Evolutionary conservation across 2,329 filamentous ascomycete genomes (phyloP).

Genomic region (Colletotrichum spinosum): DNA sequence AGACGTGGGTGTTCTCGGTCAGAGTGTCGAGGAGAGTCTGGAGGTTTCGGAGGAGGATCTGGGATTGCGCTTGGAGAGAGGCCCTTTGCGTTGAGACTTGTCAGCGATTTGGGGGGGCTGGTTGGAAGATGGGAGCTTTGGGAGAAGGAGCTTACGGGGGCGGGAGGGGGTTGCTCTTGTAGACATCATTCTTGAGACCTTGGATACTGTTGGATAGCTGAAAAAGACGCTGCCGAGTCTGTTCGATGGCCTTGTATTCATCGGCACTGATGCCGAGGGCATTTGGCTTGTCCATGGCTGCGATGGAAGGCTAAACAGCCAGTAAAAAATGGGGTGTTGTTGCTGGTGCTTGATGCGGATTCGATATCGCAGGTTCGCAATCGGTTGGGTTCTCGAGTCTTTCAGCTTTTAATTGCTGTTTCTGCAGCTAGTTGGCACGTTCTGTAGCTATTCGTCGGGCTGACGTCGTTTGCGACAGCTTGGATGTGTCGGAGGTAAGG

Average conservation of each 20-base stretch:
- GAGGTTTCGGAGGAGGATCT: constrained; percentile 79
- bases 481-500: constrained; percentile 15
- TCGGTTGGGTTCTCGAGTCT: neutral
- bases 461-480: constrained; percentile 6
- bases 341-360: neutral
- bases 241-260: constrained; percentile 76
- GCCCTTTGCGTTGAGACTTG: constrained; percentile 59
- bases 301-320: neutral
- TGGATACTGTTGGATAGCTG: constrained; percentile 77
- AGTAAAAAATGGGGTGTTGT: neutral
- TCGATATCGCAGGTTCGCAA: too few relatives aligned
- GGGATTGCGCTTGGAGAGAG: constrained; percentile 77
- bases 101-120: neutral
- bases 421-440: neutral
- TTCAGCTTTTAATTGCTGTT: neutral
- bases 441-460: too few relatives aligned
- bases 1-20: constrained; percentile 73
- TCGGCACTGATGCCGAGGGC: constrained; percentile 64
- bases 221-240: constrained; percentile 74
- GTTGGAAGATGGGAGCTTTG: neutral
- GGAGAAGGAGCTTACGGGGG: constrained; percentile 64
- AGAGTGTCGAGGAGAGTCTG: constrained; percentile 74
- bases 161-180: constrained; percentile 74
- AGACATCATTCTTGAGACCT: constrained; percentile 71
- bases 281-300: constrained; percentile 29